phyloP scores from a whole-genome alignment of 352 stramenopile species.

The Phytophthora capsici region DNA sequence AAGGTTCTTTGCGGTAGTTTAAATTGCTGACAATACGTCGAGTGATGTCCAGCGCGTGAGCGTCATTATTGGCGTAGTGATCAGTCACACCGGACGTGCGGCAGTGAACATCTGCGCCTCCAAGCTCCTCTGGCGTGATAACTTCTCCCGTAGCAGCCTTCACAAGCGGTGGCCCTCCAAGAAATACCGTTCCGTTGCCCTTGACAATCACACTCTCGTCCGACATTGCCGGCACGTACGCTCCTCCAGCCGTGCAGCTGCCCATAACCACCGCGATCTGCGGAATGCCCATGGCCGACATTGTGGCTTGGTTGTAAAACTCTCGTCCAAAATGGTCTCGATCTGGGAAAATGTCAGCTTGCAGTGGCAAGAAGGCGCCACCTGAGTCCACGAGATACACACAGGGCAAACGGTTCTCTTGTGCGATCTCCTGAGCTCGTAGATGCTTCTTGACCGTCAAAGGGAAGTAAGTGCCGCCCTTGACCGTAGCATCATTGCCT shows the following conservation, averaged over 20 bases:
- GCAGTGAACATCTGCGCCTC: slow-evolving; percentile 93
- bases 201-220: slow-evolving; percentile 98
- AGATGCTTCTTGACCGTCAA: slow-evolving; percentile 99
- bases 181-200: slow-evolving; percentile 97
- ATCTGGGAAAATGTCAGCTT: slow-evolving; percentile 98
- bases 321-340: slow-evolving; percentile 97
- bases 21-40: slow-evolving; percentile 94
- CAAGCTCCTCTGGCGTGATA: slow-evolving; percentile 95
- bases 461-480: slow-evolving; percentile 98
- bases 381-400: slow-evolving; percentile 97
- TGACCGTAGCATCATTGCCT: slow-evolving; percentile 98
- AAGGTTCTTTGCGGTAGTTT: slow-evolving; percentile 63
- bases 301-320: slow-evolving; percentile 99
- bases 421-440: slow-evolving; percentile 95
- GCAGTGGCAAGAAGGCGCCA: slow-evolving; percentile 95
- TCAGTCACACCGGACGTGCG: slow-evolving; percentile 95
- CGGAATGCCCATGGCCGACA: slow-evolving; percentile 94
- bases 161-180: slow-evolving; percentile 97
- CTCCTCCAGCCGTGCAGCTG: slow-evolving; percentile 97
- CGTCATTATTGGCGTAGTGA: slow-evolving; percentile 96
- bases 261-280: slow-evolving; percentile 98
- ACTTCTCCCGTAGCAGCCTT: slow-evolving; percentile 98
- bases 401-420: slow-evolving; percentile 96
- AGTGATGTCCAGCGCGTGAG: slow-evolving; percentile 93
- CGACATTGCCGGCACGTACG: slow-evolving; percentile 97